Conservation (phyloP, 345 rosid species). For the Cardiospermum halicacabum region DNA sequence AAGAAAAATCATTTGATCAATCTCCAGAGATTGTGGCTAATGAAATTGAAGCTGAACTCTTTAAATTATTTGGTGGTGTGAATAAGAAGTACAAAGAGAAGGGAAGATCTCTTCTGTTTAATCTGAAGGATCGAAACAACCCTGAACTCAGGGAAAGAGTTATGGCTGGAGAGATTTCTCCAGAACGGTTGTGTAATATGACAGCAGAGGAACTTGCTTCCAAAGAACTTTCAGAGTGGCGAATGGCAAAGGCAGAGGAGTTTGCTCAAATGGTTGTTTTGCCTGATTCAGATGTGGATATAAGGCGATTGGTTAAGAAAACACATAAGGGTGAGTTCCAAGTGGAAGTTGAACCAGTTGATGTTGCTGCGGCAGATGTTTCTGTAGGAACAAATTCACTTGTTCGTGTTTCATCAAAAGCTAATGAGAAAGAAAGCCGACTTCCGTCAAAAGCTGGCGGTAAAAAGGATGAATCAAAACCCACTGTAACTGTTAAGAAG, state of each 20-base stretch:
- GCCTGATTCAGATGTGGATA: slow-evolving; percentile 67
- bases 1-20: slow-evolving; percentile 16
- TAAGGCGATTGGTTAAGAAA: slow-evolving; percentile 76
- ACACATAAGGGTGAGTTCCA: slow-evolving; percentile 96
- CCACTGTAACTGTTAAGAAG: slow-evolving; percentile 25
- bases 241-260: slow-evolving; percentile 91
- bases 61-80: slow-evolving; percentile 80
- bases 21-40: slow-evolving; percentile 55
- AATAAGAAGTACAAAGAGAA: slow-evolving; percentile 94
- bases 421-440: slow-evolving; percentile 24
- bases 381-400: slow-evolving; percentile 45
- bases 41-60: slow-evolving; percentile 72
- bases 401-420: slow-evolving; percentile 23
- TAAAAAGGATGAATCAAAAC: slow-evolving; percentile 27
- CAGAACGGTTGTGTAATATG: slow-evolving; percentile 76
- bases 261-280: slow-evolving; percentile 92
- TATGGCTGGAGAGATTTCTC: slow-evolving; percentile 60
- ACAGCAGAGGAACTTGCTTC: slow-evolving; percentile 95
- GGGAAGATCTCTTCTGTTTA: slow-evolving; percentile 84
- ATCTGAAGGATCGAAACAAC: slow-evolving; percentile 81
- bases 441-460: slow-evolving; percentile 18
- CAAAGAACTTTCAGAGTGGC: slow-evolving; percentile 89
- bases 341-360: slow-evolving; percentile 67
- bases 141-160: slow-evolving; percentile 86
- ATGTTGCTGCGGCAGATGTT: slow-evolving; percentile 51